Conservation (phyloP, 2,329 filamentous ascomycete species). For the Gaeumannomyces tritici region DNA sequence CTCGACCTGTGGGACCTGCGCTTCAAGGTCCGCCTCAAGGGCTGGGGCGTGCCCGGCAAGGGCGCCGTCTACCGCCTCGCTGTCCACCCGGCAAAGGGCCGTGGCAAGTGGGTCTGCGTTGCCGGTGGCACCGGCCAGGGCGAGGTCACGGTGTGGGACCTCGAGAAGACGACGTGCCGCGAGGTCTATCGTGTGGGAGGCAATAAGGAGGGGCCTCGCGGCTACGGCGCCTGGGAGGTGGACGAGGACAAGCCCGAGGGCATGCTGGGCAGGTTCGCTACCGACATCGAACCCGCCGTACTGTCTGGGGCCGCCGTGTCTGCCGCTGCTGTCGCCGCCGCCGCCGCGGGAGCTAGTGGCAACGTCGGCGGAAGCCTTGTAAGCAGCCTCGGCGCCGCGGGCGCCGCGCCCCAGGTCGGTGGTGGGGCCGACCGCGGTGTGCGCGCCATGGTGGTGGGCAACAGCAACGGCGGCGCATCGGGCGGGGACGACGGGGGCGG, state of each 20-base stretch:
- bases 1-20: constrained; percentile 92
- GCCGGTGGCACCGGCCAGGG: constrained; percentile 79
- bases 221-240: constrained; percentile 77
- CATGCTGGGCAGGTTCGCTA: constrained; percentile 79
- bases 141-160: constrained; percentile 91
- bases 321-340: background rate
- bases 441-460: constrained; percentile 61
- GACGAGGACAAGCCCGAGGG: constrained; percentile 83
- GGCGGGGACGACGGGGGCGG: constrained; percentile 6
- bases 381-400: background rate
- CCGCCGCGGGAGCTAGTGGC: constrained; percentile 46
- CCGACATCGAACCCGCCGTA: constrained; percentile 53
- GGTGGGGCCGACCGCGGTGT: constrained; percentile 56
- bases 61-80: constrained; percentile 70
- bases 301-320: background rate
- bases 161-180: constrained; percentile 80
- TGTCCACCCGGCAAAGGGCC: constrained; percentile 68
- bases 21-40: constrained; percentile 81
- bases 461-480: constrained; percentile 16
- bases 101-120: constrained; percentile 79
- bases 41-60: constrained; percentile 78
- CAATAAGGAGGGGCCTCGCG: constrained; percentile 48
- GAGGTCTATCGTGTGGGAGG: constrained; percentile 74
- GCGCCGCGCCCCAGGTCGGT: background rate
- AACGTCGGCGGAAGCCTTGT: background rate